A percentile compares a stretch with the other conserved stretches of the same genome.
phyloP scores from a whole-genome alignment of 805 yeast genomes.

The Wickerhamiella dianesei region DNA sequence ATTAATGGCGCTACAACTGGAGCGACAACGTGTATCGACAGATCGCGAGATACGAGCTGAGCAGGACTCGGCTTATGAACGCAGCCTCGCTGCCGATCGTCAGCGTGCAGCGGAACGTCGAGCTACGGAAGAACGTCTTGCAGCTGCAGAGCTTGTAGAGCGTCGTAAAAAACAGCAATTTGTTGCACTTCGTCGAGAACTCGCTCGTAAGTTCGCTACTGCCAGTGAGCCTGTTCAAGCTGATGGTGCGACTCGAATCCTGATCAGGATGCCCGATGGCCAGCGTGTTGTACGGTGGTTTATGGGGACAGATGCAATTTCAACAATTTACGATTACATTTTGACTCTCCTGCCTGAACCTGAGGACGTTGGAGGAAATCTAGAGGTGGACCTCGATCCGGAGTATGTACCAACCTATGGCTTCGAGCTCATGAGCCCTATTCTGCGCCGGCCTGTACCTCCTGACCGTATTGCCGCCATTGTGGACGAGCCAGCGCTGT shows the following conservation, averaged over 20 bases:
- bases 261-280: slow-evolving; percentile 55
- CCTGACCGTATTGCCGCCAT: slow-evolving; percentile 23
- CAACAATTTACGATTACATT: slow-evolving; percentile 58
- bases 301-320: slow-evolving; percentile 33
- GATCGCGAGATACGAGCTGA: slow-evolving; percentile 47
- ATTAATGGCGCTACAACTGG: slow-evolving; percentile 46
- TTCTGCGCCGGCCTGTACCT: slow-evolving; percentile 39
- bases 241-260: slow-evolving; percentile 36
- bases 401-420: slow-evolving; percentile 25
- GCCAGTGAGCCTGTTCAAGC: slow-evolving; percentile 18
- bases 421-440: slow-evolving; percentile 41
- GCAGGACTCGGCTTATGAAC: slow-evolving; percentile 68
- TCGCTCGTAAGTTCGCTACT: slow-evolving; percentile 19
- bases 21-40: slow-evolving; percentile 43
- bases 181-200: slow-evolving; percentile 20
- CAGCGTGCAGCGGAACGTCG: slow-evolving; percentile 27
- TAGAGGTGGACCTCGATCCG: slow-evolving; percentile 7
- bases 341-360: slow-evolving; percentile 33
- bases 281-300: slow-evolving; percentile 42
- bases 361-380: slow-evolving; percentile 14
- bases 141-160: slow-evolving; percentile 10
- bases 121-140: slow-evolving; percentile 19
- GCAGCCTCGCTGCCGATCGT: slow-evolving; percentile 55
- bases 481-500: slow-evolving; percentile 34
- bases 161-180: slow-evolving; percentile 15